Percentiles rank a stretch among this genome's conserved stretches.
These are phyloP conservation scores for Coniella vitis DNA, from an alignment of 2,329 filamentous ascomycete genomes.

Conservation along the genomic window DNA sequence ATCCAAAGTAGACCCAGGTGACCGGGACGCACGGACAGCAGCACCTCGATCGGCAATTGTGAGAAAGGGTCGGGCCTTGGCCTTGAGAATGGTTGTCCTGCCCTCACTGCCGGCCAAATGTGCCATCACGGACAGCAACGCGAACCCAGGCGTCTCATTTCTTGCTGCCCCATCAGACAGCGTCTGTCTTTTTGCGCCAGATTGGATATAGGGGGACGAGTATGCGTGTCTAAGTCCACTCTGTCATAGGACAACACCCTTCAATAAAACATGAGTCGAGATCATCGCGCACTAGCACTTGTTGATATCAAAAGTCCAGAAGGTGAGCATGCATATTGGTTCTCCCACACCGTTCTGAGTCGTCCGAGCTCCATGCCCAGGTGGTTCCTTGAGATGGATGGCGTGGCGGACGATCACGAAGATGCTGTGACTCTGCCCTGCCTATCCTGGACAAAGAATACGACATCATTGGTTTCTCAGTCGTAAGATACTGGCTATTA, in stretches of 20 bases:
- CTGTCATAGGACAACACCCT: neutral
- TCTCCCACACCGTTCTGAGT: neutral
- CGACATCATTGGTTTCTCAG: conserved; percentile 1
- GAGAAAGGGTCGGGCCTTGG: neutral
- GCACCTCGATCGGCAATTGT: conserved; percentile 6
- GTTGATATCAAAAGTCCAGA: neutral
- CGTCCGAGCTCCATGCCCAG: neutral
- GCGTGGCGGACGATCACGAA: neutral
- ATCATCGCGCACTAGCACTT: neutral
- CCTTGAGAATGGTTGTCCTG: neutral
- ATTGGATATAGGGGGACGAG: too few relatives aligned
- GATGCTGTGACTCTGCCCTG: neutral
- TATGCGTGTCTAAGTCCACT: too few relatives aligned
- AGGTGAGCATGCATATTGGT: neutral
- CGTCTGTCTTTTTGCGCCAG: too few relatives aligned
- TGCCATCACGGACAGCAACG: neutral
- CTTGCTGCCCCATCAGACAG: neutral
- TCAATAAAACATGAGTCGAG: neutral
- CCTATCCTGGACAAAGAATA: neutral
- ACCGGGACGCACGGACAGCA: neutral
- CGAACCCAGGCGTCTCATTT: neutral
- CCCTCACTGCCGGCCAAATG: too few relatives aligned
- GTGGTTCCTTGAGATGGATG: neutral
- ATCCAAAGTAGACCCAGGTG: conserved; percentile 4
- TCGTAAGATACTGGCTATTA: neutral